phyloP scores from a whole-genome alignment of 2,329 filamentous ascomycete genomes.

The Claviceps digitariae region DNA sequence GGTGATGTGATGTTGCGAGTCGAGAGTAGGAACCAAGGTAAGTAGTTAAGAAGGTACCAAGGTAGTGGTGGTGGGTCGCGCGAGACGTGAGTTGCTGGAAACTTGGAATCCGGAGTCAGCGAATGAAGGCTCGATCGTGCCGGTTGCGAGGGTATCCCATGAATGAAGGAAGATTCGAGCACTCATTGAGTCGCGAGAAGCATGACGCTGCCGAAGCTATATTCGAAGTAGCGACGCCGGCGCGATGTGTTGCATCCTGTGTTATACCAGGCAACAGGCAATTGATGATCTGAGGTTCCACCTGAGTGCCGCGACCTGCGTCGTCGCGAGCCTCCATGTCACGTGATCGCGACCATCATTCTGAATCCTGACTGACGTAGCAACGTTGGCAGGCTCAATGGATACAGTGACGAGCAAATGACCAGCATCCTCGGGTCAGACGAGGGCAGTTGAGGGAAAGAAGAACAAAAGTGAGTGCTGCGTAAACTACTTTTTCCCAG shows the following conservation, averaged over 20 bases:
- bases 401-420: not conserved
- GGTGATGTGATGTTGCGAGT: conserved; percentile 10
- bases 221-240: conserved; percentile 1
- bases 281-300: conserved; percentile 3
- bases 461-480: not conserved
- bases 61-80: conserved; percentile 8
- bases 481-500: not conserved
- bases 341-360: not conserved
- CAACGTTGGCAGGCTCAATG: not conserved
- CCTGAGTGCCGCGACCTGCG: not conserved
- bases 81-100: conserved; percentile 7
- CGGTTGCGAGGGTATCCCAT: conserved; percentile 4
- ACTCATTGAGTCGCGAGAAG: not conserved
- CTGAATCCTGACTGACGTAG: not conserved
- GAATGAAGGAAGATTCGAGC: not conserved
- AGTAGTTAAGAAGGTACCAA: no score
- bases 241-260: conserved; percentile 4
- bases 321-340: not conserved
- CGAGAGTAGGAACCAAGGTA: not conserved
- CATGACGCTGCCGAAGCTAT: not conserved
- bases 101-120: conserved; percentile 1
- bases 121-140: conserved; percentile 3
- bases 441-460: not conserved
- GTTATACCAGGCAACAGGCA: conserved; percentile 3
- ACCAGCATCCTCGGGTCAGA: not conserved